Evolutionary conservation across 1,139 yeast species (phyloP), one percentile per base, ranked within the genome.

Genomic region (Kodamaea derodonti): DNA sequence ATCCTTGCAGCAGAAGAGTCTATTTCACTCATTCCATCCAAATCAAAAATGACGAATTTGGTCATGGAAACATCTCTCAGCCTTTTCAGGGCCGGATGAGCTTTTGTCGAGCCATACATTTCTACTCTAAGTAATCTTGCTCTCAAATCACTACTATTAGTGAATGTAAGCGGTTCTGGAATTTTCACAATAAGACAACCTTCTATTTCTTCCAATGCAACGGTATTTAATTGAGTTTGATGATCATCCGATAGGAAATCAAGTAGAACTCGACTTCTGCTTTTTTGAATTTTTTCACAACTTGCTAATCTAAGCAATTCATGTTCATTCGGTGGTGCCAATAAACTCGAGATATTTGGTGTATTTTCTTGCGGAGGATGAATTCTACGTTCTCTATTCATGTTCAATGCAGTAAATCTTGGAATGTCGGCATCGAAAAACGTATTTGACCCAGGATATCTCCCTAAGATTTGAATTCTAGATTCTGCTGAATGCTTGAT

Each of bases 131-230:
- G 73, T 35, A 92, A 65, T 20, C 97, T 65, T 31, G 82, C 69
- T 40, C 84, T 78, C 45, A 92, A 65, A 52, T 90, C 97, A 40
- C 83, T 85, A 13, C 95, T 78, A 53, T 92, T 92, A 26, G 96
- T 88, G 57, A 92, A 92, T 1, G 95, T 87, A 38, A 92, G 64
- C 1, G 97, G 97, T 52, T 92, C 97, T 0, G 97, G 95, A 26
- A 92, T 79, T 47, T 83, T 86, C 23, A 90, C 84, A 30, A 90
- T 83, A 33, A 92, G 65, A 49, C 95, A 85, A 1, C 95, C 95
- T 51, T 85, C 92, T 30, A 86, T 70, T 43, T 86, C 90, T 51
- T 85, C 92, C 22, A 82, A 58, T 2, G 62, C 65, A 24, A 58
- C 60, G 6, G 58, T 50, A 39, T 69, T 68, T 31, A 69, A 57